Evolutionary conservation across 2,329 filamentous ascomycete species (phyloP).

Genomic region (Calonectria henricotiae): DNA sequence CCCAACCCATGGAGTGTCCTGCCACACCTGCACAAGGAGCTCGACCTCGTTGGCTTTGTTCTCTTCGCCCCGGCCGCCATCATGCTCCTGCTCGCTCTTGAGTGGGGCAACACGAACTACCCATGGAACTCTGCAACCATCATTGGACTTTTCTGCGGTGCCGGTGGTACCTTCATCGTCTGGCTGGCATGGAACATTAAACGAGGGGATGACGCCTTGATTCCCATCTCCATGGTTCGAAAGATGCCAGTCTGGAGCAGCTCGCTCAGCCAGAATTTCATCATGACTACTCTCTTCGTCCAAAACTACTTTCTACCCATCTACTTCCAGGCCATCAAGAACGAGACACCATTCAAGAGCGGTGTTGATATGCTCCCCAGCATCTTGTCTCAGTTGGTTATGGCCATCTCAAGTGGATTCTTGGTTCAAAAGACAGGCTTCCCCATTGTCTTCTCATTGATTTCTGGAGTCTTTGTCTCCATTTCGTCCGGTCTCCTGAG

Average conservation of each 20-base stretch:
- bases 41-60: constrained; percentile 56
- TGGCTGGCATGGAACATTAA: constrained; percentile 2
- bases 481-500: constrained; percentile 8
- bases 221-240: constrained; percentile 19
- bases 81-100: constrained; percentile 65
- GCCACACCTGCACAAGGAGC: constrained; percentile 14
- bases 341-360: constrained; percentile 12
- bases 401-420: constrained; percentile 8
- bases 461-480: constrained; percentile 11
- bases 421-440: constrained; percentile 6
- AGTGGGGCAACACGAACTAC: constrained; percentile 56
- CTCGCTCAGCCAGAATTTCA: constrained; percentile 6
- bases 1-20: constrained; percentile 8
- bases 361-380: constrained; percentile 19
- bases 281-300: constrained; percentile 7
- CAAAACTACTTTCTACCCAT: constrained; percentile 19
- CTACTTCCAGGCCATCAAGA: constrained; percentile 19
- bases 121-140: constrained; percentile 63
- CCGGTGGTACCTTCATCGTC: constrained; percentile 25
- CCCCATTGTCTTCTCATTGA: constrained; percentile 11
- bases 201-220: constrained; percentile 1
- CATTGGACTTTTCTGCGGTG: constrained; percentile 58
- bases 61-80: constrained; percentile 64
- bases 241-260: constrained; percentile 14
- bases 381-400: constrained; percentile 4